A percentile compares a stretch with the other conserved stretches of the same genome.
These are phyloP conservation scores for Blepharisma undulans DNA, from an alignment of 169 alveolate species.

Conservation along the genomic window DNA sequence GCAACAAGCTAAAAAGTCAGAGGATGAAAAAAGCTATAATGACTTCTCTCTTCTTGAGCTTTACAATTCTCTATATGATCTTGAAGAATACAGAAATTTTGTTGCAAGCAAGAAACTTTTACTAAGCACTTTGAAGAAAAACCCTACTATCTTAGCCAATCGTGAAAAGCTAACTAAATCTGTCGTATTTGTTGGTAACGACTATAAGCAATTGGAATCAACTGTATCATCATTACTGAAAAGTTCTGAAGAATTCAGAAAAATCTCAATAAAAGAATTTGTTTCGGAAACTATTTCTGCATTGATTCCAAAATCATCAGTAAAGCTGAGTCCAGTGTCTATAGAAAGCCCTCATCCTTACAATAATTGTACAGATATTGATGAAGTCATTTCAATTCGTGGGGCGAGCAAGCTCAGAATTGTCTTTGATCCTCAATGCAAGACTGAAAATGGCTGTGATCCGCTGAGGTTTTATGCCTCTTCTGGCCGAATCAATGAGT, in stretches of 20 bases:
- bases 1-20: neutral
- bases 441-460: slow-evolving; percentile 20
- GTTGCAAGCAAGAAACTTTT: neutral
- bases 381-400: neutral
- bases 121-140: neutral
- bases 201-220: neutral
- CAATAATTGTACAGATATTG: neutral
- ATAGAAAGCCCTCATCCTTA: slow-evolving; percentile 37
- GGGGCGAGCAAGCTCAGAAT: slow-evolving; percentile 1
- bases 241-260: neutral
- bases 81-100: neutral
- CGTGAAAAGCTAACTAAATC: neutral
- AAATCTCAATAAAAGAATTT: neutral
- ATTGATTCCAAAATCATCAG: neutral
- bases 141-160: neutral
- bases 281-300: neutral
- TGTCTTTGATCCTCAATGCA: slow-evolving; percentile 26
- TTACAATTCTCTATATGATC: neutral
- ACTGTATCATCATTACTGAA: neutral
- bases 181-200: neutral
- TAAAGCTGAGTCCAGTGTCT: neutral
- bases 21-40: neutral
- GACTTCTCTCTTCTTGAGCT: neutral
- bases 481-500: neutral
- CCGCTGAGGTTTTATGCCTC: neutral